Evolutionary conservation across 1,284 basidiomycete species (phyloP).

Genomic region (Ustilago tritici): DNA sequence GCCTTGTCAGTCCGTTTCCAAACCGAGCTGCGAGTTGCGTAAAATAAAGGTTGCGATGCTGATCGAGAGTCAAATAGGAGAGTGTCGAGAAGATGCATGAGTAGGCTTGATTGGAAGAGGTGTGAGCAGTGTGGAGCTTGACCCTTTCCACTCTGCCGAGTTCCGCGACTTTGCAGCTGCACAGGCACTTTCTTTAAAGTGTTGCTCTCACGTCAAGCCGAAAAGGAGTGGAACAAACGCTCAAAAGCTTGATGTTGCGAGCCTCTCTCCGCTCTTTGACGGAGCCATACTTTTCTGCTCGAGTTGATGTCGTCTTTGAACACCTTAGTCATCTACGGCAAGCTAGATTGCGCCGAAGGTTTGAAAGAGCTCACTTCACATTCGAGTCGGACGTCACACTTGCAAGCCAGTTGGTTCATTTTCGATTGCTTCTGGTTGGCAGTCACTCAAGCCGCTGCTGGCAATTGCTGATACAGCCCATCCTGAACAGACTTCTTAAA

Average conservation of each 20-base stretch:
- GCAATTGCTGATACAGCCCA: slow-evolving; percentile 9
- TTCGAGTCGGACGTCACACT: too few relatives aligned
- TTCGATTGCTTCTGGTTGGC: background rate
- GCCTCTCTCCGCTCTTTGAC: background rate
- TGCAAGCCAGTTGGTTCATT: background rate
- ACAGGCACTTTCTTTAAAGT: background rate
- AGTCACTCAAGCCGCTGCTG: background rate
- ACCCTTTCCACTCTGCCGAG: background rate
- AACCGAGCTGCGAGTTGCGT: background rate
- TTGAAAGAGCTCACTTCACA: too few relatives aligned
- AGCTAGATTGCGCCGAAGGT: too few relatives aligned
- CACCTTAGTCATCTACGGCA: too few relatives aligned
- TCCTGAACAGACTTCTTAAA: slow-evolving; percentile 47
- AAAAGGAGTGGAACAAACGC: background rate
- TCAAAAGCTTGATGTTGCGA: background rate
- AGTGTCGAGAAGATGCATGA: background rate
- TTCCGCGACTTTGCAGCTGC: background rate
- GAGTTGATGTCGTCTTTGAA: too few relatives aligned
- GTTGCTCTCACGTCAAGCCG: background rate
- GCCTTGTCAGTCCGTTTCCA: too few relatives aligned
- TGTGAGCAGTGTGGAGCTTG: background rate
- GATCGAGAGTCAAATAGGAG: background rate
- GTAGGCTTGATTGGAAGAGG: background rate
- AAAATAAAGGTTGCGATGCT: background rate
- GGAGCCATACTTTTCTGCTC: background rate